Evolutionary conservation across 805 yeast genomes (phyloP), one percentile per base, ranked within the genome.

Genomic region (Candida khao-thaluensis): DNA sequence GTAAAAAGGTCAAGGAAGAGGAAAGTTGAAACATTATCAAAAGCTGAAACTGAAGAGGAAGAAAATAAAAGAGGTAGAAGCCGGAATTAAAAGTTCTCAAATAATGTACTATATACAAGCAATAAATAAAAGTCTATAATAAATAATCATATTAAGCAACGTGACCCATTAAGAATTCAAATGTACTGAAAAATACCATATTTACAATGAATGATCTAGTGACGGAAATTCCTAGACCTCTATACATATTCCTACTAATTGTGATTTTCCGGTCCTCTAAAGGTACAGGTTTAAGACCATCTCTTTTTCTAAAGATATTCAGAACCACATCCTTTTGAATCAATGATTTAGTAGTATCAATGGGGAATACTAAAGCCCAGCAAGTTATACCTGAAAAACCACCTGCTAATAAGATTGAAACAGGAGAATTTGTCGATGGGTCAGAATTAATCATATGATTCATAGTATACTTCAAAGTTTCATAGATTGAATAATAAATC

Each of bases 311-410:
- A 26, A 84, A 63, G n/a, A 84, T 78, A 46, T 81, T 79, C 21
- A 82, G 69, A 17, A 86, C 83, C 4, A 83, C 69, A 50, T 86
- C 91, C 42, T 83, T 76, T 53, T 87, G 96, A 30, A 78, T 72
- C 41, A 82, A 71, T 1, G 90, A 78, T 55, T 88, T 87, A 42
- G 83, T 69, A 0, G 95, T 87, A 57, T 87, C 96, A 8, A 87
- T 56, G 3, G 95, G 95, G 62, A 83, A 88, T 3, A 86, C 81
- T 1, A 79, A 58, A 2, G 79, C 60, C 95, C 95, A 86, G 36
- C 88, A 73, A 12, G 82, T 60, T 12, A 82, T 74, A 2, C 95
- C 95, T 3, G 93, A 77, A 17, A 80, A 46, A 0, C 88, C 95
- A n/a, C 95, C 95, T 0, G 91, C 84, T 2, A 81, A 39, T 37